Percentiles rank a stretch among this genome's conserved stretches.
Evolutionary conservation across 2,329 filamentous ascomycete species (phyloP).

Genomic region (Fusarium sp.): DNA sequence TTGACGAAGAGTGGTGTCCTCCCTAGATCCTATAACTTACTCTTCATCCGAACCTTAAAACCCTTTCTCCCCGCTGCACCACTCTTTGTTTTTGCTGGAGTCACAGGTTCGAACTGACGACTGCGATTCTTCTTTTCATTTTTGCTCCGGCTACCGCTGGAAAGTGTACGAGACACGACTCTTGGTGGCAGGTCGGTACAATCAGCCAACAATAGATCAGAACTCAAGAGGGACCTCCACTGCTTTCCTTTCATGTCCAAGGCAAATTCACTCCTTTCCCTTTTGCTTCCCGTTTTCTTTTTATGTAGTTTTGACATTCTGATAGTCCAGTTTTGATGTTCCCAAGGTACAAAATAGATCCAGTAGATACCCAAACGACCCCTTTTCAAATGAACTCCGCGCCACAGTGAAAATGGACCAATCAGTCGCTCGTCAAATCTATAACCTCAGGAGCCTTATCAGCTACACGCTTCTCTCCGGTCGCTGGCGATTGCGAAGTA

Average conservation of each 20-base stretch:
- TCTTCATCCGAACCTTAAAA: neutral
- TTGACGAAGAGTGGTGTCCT: neutral
- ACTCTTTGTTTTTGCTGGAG: neutral
- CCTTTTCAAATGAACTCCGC: neutral
- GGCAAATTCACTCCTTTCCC: no score
- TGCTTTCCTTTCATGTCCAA: neutral
- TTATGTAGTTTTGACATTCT: neutral
- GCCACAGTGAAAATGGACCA: neutral
- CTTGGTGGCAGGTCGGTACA: no score
- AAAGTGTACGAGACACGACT: no score
- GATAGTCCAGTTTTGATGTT: no score
- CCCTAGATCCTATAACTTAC: neutral
- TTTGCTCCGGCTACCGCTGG: neutral
- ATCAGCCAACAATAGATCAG: no score
- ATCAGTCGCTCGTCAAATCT: constrained; percentile 21
- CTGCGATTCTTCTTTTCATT: neutral
- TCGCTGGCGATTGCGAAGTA: neutral
- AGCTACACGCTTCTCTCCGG: constrained; percentile 15
- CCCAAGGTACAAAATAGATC: no score
- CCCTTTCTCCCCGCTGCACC: neutral
- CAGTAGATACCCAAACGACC: neutral
- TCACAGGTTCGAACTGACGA: neutral
- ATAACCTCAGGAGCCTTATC: neutral
- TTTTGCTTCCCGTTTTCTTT: no score
- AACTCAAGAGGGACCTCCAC: neutral